Conservation (phyloP, 768 basidiomycete genomes). For the Amanita jacksonii region DNA sequence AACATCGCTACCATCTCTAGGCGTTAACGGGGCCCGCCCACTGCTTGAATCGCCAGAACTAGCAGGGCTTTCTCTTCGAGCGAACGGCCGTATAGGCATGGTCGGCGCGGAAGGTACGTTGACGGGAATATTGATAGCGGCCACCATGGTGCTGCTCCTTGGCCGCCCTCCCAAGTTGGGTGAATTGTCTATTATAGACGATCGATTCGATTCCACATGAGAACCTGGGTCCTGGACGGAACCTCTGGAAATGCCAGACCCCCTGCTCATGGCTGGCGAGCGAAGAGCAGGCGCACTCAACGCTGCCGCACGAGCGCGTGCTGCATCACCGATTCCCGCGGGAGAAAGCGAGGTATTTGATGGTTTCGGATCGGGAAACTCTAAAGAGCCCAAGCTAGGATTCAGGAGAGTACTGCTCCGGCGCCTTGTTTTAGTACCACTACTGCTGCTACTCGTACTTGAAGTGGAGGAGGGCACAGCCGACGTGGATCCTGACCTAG, state of each 20-base stretch:
- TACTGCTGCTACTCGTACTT: not conserved
- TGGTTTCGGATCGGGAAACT: slow-evolving; percentile 9
- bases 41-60: slow-evolving; percentile 84
- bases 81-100: slow-evolving; percentile 46
- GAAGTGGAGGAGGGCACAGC: slow-evolving; percentile 6
- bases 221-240: slow-evolving; percentile 2
- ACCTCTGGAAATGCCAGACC: not conserved
- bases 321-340: not conserved
- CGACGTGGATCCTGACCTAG: slow-evolving; percentile 4
- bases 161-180: slow-evolving; percentile 17
- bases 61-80: slow-evolving; percentile 57
- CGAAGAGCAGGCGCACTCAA: not conserved
- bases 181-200: slow-evolving; percentile 12
- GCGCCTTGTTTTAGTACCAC: slow-evolving; percentile 17
- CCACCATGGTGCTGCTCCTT: slow-evolving; percentile 33
- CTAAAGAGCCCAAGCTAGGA: slow-evolving; percentile 18
- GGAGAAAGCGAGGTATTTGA: not conserved
- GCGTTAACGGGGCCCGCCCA: slow-evolving; percentile 66
- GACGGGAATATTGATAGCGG: slow-evolving; percentile 18
- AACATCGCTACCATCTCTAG: slow-evolving; percentile 68
- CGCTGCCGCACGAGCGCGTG: slow-evolving; percentile 9
- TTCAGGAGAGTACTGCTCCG: slow-evolving; percentile 33
- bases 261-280: not conserved
- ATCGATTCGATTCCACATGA: slow-evolving; percentile 8
- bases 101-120: slow-evolving; percentile 19